Conservation (phyloP, 495 filamentous ascomycete genomes). For the Lentithecium fluviatile region DNA sequence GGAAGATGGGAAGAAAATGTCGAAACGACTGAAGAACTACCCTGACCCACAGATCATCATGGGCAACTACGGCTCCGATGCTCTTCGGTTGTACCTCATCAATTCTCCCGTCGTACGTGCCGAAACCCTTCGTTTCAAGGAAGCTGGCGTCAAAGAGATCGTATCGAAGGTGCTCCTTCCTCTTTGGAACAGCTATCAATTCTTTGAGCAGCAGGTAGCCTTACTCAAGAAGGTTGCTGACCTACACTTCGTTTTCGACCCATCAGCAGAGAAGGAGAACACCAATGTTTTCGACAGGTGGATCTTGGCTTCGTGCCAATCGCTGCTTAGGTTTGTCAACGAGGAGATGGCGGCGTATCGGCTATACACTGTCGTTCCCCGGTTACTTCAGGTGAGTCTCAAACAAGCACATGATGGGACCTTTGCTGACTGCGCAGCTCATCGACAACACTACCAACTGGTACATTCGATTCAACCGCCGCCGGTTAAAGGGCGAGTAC, state of each 20-base stretch:
- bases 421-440: constrained; percentile 50
- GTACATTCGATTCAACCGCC: constrained; percentile 99
- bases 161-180: constrained; percentile 91
- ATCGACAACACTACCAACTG: constrained; percentile 98
- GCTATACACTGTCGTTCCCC: constrained; percentile 89
- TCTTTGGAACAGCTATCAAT: constrained; percentile 96
- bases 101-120: constrained; percentile 96
- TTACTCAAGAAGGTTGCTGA: constrained; percentile 86
- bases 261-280: constrained; percentile 68
- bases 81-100: constrained; percentile 90
- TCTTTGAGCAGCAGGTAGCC: constrained; percentile 94
- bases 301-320: constrained; percentile 93
- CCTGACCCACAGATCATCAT: constrained; percentile 87
- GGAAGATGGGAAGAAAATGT: constrained; percentile 99
- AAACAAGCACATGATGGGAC: neutral
- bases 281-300: constrained; percentile 96
- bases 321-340: constrained; percentile 88
- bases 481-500: constrained; percentile 89
- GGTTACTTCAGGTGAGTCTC: constrained; percentile 55
- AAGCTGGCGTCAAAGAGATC: constrained; percentile 91
- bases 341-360: constrained; percentile 79
- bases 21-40: constrained; percentile 96
- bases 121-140: constrained; percentile 88
- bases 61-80: constrained; percentile 87
- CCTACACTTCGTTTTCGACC: constrained; percentile 77